A percentile compares a stretch with the other conserved stretches of the same genome.
These are phyloP conservation scores for Paecilomyces fulvus DNA, from an alignment of 2,329 filamentous ascomycete species.

Conservation along the genomic window DNA sequence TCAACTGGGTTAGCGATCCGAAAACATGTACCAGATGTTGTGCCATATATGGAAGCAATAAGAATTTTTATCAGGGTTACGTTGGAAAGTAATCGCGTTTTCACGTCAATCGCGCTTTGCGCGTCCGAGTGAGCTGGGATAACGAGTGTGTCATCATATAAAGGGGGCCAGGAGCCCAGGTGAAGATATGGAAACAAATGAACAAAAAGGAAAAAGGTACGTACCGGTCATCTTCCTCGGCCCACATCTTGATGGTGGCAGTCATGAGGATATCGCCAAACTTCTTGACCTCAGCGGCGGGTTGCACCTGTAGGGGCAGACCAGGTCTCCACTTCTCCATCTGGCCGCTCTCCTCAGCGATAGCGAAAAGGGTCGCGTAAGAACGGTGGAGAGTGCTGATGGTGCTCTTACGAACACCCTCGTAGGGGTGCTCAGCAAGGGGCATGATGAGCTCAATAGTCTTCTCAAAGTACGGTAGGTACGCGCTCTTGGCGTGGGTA, in stretches of 20 bases:
- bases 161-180: slow-evolving; percentile 11
- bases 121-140: slow-evolving; percentile 99
- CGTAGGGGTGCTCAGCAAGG: slow-evolving; percentile 80
- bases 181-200: slow-evolving; percentile 7
- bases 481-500: slow-evolving; percentile 71
- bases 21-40: slow-evolving; percentile 9
- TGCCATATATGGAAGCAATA: slow-evolving; percentile 12
- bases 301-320: slow-evolving; percentile 70
- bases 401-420: slow-evolving; percentile 86
- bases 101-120: slow-evolving; percentile 78
- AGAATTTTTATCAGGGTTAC: slow-evolving; percentile 38
- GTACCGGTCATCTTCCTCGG: slow-evolving; percentile 87
- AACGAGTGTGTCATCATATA: slow-evolving; percentile 85
- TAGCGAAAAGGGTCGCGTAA: slow-evolving; percentile 81
- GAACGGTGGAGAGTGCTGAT: slow-evolving; percentile 88
- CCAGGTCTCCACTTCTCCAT: slow-evolving; percentile 81
- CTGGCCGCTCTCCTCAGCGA: slow-evolving; percentile 71
- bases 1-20: slow-evolving; percentile 34
- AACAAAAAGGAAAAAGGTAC: slow-evolving; percentile 37
- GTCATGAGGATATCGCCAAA: slow-evolving; percentile 79
- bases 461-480: slow-evolving; percentile 79
- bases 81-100: slow-evolving; percentile 56
- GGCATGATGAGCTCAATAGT: slow-evolving; percentile 73
- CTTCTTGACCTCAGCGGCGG: slow-evolving; percentile 70
- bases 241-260: slow-evolving; percentile 76